phyloP scores from a whole-genome alignment of 768 basidiomycete genomes.

The Tulasnella sp. region DNA sequence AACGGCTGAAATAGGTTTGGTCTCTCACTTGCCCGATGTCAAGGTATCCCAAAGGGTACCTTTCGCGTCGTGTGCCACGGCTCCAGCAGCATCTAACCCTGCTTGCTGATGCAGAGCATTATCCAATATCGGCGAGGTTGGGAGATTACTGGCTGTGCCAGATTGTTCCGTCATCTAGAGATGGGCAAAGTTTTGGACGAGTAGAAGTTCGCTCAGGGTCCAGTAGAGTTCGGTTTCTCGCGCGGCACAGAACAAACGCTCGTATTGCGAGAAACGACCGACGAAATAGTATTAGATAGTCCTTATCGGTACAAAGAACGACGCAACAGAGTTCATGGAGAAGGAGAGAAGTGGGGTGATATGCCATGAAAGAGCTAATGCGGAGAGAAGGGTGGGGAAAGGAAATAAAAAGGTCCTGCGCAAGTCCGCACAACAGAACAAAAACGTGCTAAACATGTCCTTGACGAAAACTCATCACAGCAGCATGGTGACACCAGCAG shows the following conservation, averaged over 20 bases:
- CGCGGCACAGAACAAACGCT: background rate
- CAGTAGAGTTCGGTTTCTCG: slow-evolving; percentile 3
- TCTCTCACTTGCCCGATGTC: slow-evolving; percentile 28
- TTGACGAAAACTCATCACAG: background rate
- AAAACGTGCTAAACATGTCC: background rate
- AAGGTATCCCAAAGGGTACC: slow-evolving; percentile 22
- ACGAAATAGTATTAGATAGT: slow-evolving; percentile 4
- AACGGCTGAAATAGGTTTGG: background rate
- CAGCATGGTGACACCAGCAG: background rate
- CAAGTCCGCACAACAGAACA: slow-evolving; percentile 1
- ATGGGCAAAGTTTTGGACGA: slow-evolving; percentile 4
- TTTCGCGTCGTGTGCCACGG: background rate
- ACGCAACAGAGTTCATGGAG: background rate
- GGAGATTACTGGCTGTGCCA: too few relatives aligned
- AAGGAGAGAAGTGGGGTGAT: background rate
- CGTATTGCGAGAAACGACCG: background rate
- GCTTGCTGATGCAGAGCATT: too few relatives aligned
- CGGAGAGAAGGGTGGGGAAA: background rate
- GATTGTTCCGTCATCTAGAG: background rate
- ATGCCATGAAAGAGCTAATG: background rate
- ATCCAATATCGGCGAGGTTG: too few relatives aligned
- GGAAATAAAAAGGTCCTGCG: background rate
- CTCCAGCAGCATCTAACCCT: too few relatives aligned
- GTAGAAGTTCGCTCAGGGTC: background rate
- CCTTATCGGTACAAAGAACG: slow-evolving; percentile 15